A percentile compares a stretch with the other conserved stretches of the same genome.
Evolutionary conservation across 2,329 filamentous ascomycete species (phyloP).

Genomic region (Sclerotinia sclerotiorum): DNA sequence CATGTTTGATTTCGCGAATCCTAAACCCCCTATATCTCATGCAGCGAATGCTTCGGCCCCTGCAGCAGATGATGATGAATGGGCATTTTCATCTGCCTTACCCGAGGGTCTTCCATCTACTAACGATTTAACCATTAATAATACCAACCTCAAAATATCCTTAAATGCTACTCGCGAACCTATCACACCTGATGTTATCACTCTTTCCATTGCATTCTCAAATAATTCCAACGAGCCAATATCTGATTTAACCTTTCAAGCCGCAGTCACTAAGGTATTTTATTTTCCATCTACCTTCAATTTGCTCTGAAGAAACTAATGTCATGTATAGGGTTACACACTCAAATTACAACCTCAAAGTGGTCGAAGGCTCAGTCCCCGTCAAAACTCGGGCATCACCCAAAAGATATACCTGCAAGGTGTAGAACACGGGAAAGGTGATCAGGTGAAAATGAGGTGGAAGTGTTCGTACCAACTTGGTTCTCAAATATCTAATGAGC

Average conservation of each 20-base stretch:
- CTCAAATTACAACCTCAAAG: slow-evolving; percentile 83
- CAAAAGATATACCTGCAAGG: slow-evolving; percentile 79
- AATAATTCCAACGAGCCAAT: slow-evolving; percentile 74
- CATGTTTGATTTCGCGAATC: slow-evolving; percentile 44
- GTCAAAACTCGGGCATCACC: slow-evolving; percentile 70
- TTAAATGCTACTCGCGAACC: slow-evolving; percentile 66
- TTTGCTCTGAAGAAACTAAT: slow-evolving; percentile 25
- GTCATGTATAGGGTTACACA: slow-evolving; percentile 64
- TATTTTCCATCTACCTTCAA: slow-evolving; percentile 16
- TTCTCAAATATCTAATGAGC: slow-evolving; percentile 68
- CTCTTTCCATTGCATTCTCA: slow-evolving; percentile 76
- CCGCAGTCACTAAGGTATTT: slow-evolving; percentile 87
- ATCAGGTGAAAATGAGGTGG: slow-evolving; percentile 86
- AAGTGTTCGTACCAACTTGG: slow-evolving; percentile 76
- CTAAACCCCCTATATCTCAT: slow-evolving; percentile 41
- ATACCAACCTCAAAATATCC: slow-evolving; percentile 69
- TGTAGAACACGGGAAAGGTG: slow-evolving; percentile 68
- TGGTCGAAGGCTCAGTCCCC: slow-evolving; percentile 69
- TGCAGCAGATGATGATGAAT: slow-evolving; percentile 77
- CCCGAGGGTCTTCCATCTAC: slow-evolving; percentile 55
- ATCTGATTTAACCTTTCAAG: slow-evolving; percentile 80
- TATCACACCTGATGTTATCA: slow-evolving; percentile 50
- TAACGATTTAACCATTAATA: slow-evolving; percentile 65
- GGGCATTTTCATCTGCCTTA: slow-evolving; percentile 86
- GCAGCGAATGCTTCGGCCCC: slow-evolving; percentile 44